Evolutionary conservation across 192 early-diverging fungal genomes (phyloP).

Genomic region (Coemansia sp.): DNA sequence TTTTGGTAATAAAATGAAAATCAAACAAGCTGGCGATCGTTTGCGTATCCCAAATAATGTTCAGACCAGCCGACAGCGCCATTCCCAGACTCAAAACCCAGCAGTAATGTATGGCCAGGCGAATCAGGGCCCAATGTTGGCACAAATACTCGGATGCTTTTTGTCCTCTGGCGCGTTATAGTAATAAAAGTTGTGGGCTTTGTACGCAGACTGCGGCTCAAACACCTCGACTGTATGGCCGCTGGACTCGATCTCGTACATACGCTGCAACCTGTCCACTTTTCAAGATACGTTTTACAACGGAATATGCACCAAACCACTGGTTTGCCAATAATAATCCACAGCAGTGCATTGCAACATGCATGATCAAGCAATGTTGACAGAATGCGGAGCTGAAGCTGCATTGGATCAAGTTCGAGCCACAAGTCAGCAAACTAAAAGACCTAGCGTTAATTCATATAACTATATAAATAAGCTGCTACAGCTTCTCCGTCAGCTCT

Average conservation of each 20-base stretch:
- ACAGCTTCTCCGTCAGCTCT: slow-evolving; percentile 88
- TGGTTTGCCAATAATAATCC: slow-evolving; percentile 31
- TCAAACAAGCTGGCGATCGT: not conserved
- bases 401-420: slow-evolving; percentile 13
- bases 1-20: no score
- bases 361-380: slow-evolving; percentile 21
- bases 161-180: not conserved
- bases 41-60: not conserved
- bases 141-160: not conserved
- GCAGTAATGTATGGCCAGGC: not conserved
- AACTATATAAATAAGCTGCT: slow-evolving; percentile 7
- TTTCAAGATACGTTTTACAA: slow-evolving; percentile 19
- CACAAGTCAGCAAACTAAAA: slow-evolving; percentile 13
- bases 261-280: slow-evolving; percentile 26
- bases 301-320: slow-evolving; percentile 19
- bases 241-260: slow-evolving; percentile 14
- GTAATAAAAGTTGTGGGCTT: not conserved
- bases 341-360: slow-evolving; percentile 14
- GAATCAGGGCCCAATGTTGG: not conserved
- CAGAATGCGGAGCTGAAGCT: slow-evolving; percentile 11
- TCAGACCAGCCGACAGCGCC: not conserved
- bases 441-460: slow-evolving; percentile 19
- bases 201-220: not conserved
- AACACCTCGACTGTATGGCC: not conserved
- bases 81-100: not conserved